Base-by-base conservation (phyloP, 768 basidiomycete genomes). In the Pilatotrama ljubarskyi region DNA sequence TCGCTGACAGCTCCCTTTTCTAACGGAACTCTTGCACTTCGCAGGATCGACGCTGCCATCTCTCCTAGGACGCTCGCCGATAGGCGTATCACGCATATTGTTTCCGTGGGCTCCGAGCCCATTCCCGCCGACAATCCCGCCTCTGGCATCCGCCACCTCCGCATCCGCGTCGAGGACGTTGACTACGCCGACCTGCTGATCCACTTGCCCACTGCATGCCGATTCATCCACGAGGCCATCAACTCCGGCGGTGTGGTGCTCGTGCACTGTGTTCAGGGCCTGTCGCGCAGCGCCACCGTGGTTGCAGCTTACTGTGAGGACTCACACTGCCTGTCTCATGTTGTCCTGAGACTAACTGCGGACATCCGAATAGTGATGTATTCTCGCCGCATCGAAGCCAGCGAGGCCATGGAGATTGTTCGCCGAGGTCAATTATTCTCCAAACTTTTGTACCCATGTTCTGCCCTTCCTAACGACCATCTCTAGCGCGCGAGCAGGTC, bases 301-400 rank as follows among this genome's bases (percentile, higher is more conserved):
- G 80, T 91, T 55, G 87, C 87, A 40, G 91, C 90, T 42, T 93
- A 92, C 68, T 72, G 91, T 91, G 69, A 74, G 88, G 69, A 36
- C 36, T 24, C 42, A 26, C 29, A 58, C 20, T 15, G 29, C 43
- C 18, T 22, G 7, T 8, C 46, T 50, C 22, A 52, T 20, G 29
- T 36, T 37, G 5, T 25, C 14, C 10, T 24, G 46, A 24, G 24
- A 18, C 57, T 58, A 47, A 62, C 44, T 42, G 32, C 22, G 36
- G 25, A 40, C 5, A 9, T 25, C 14, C 51, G 44, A 40, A 35
- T 42, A 90, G 88, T 90, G 63, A 91, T 91, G 89, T 83, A 77
- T 72, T 77, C 84, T 17, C 79, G 80, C 51, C 80, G 81, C 29
- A 73, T 90, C 20, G 78, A 76, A 51, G 77, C 79, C 8, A 81